phyloP scores from a whole-genome alignment of 139 green algal species.

The Pleodorina starrii region DNA sequence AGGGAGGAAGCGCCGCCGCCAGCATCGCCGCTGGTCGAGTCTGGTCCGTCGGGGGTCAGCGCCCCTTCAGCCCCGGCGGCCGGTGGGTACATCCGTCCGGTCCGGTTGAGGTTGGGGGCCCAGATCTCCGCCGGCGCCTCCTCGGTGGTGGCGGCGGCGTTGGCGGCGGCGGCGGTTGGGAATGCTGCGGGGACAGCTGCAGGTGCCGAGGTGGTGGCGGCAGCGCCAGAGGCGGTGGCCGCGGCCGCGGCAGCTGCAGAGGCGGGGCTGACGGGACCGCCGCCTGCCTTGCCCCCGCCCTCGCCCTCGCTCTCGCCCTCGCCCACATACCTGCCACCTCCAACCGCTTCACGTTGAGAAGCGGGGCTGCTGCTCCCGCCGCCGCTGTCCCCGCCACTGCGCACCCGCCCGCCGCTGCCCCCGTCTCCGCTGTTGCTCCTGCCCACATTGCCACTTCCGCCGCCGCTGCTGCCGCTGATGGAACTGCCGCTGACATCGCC shows the following conservation, averaged over 20 bases:
- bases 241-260: too few species aligned
- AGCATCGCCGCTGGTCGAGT: neutral
- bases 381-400: too few species aligned
- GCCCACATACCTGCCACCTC: too few species aligned
- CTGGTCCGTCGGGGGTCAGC: too few species aligned
- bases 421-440: neutral
- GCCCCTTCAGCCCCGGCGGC: neutral
- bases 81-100: neutral
- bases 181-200: neutral
- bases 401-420: neutral
- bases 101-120: neutral
- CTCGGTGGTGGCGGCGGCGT: neutral
- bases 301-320: too few species aligned
- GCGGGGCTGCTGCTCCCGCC: too few species aligned
- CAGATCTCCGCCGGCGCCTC: constrained; percentile 20
- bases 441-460: neutral
- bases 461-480: neutral
- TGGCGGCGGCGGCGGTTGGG: neutral
- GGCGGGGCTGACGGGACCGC: too few species aligned
- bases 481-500: too few species aligned
- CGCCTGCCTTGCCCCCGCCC: too few species aligned
- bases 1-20: neutral
- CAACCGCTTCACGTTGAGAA: too few species aligned
- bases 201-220: too few species aligned
- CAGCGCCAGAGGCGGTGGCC: too few species aligned